Conservation (phyloP, 257 asterid species). For the Primulina eburnea region DNA sequence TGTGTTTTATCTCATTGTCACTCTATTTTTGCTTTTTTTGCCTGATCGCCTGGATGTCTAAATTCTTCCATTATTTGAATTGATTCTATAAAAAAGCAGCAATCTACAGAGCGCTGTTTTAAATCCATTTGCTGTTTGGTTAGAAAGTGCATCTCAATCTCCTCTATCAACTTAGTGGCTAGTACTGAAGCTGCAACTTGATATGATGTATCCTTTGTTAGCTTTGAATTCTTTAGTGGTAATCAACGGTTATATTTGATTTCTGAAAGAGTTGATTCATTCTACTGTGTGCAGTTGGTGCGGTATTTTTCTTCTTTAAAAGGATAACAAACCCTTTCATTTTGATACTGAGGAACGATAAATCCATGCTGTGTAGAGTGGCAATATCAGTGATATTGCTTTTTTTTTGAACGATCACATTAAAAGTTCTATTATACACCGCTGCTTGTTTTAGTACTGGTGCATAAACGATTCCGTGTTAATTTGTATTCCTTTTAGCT, state of each 20-base stretch:
- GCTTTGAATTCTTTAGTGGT: slow-evolving; percentile 6
- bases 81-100: background rate
- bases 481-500: slow-evolving; percentile 14
- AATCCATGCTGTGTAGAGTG: background rate
- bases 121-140: slow-evolving; percentile 12
- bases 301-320: background rate
- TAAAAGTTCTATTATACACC: background rate
- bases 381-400: background rate
- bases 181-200: slow-evolving; percentile 15
- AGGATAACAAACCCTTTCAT: slow-evolving; percentile 8
- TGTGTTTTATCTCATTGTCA: slow-evolving; percentile 11
- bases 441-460: slow-evolving; percentile 1
- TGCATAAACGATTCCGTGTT: background rate
- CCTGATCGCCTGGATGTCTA: slow-evolving; percentile 1
- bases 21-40: background rate
- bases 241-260: background rate
- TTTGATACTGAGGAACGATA: slow-evolving; percentile 1
- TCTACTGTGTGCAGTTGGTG: background rate
- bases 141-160: slow-evolving; percentile 5
- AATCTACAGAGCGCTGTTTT: slow-evolving; percentile 3
- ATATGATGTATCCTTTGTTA: slow-evolving; percentile 11
- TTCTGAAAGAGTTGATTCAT: background rate
- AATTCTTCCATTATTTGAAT: background rate
- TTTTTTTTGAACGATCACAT: background rate
- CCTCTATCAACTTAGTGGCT: slow-evolving; percentile 20